A percentile compares a stretch with the other conserved stretches of the same genome.
These are phyloP conservation scores for Amphichorda felina DNA, from an alignment of 2,329 filamentous ascomycete genomes.

Conservation along the genomic window DNA sequence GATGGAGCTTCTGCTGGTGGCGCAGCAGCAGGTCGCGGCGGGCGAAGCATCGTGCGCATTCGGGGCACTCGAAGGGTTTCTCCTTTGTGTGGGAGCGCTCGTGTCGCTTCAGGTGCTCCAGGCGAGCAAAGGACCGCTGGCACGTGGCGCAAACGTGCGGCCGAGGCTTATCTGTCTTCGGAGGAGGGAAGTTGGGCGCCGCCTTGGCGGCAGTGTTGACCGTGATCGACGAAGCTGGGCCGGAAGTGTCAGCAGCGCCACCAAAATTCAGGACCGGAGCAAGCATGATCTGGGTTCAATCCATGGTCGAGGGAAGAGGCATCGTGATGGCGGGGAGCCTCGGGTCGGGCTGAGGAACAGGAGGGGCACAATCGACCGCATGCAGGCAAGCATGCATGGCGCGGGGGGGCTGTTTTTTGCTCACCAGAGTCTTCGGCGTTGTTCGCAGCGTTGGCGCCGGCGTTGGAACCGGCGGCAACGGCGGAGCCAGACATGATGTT, in stretches of 20 bases:
- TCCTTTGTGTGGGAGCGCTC: conserved; percentile 98
- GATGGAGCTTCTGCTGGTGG: conserved; percentile 97
- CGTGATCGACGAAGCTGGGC: conserved; percentile 35
- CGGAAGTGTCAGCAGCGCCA: neutral
- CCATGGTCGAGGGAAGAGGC: neutral
- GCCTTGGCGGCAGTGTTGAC: conserved; percentile 31
- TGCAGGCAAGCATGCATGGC: conserved; percentile 3
- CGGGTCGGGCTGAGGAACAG: conserved; percentile 9
- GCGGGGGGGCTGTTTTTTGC: conserved; percentile 12
- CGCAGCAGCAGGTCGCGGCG: conserved; percentile 81
- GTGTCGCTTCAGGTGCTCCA: conserved; percentile 95
- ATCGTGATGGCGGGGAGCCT: neutral
- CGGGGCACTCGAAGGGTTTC: conserved; percentile 95
- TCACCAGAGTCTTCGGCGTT: conserved; percentile 28
- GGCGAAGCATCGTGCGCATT: conserved; percentile 91
- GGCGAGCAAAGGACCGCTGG: conserved; percentile 78
- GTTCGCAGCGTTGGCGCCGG: conserved; percentile 15
- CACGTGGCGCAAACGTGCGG: conserved; percentile 92
- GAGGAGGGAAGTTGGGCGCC: conserved; percentile 52
- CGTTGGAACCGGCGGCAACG: neutral
- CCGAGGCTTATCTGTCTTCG: conserved; percentile 94
- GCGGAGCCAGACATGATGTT: conserved; percentile 19
- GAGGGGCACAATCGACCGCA: conserved; percentile 15
- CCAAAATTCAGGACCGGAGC: neutral
- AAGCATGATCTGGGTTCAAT: neutral